Conservation (phyloP, 202 grass and related monocot species). For the Zizania palustris region DNA sequence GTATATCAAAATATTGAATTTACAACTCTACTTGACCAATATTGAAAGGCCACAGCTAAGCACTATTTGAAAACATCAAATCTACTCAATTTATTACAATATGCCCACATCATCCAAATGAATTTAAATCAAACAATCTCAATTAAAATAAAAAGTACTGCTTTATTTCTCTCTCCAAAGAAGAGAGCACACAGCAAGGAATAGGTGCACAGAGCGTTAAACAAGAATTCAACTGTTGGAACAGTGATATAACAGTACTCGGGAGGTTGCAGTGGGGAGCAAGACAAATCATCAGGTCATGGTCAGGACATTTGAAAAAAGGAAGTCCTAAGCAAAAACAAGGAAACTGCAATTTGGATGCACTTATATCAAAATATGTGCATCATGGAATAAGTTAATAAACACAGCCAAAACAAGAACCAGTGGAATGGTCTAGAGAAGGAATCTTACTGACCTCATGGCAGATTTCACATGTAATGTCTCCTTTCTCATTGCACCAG, state of each 20-base stretch:
- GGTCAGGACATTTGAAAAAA: neutral
- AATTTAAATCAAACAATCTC: neutral
- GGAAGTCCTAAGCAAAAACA: neutral
- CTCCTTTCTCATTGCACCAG: conserved; percentile 97
- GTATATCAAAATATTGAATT: neutral
- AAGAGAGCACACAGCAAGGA: neutral
- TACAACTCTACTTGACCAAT: neutral
- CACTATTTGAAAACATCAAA: neutral
- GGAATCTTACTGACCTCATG: conserved; percentile 63
- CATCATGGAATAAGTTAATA: too few relatives aligned
- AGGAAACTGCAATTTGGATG: neutral
- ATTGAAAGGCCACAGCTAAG: neutral
- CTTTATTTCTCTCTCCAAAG: neutral
- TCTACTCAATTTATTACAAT: neutral
- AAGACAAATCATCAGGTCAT: neutral
- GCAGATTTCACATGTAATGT: conserved; percentile 89
- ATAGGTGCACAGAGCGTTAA: neutral
- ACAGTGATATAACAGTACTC: neutral
- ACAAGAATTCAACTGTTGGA: neutral
- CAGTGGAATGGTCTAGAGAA: neutral
- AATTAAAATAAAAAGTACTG: neutral
- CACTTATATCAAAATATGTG: neutral
- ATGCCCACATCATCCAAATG: neutral
- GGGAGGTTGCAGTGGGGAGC: neutral
- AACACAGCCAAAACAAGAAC: neutral